These are phyloP conservation scores for Tetradesmus lagerheimii DNA, from an alignment of 139 green algal genomes.

Conservation along the genomic window DNA sequence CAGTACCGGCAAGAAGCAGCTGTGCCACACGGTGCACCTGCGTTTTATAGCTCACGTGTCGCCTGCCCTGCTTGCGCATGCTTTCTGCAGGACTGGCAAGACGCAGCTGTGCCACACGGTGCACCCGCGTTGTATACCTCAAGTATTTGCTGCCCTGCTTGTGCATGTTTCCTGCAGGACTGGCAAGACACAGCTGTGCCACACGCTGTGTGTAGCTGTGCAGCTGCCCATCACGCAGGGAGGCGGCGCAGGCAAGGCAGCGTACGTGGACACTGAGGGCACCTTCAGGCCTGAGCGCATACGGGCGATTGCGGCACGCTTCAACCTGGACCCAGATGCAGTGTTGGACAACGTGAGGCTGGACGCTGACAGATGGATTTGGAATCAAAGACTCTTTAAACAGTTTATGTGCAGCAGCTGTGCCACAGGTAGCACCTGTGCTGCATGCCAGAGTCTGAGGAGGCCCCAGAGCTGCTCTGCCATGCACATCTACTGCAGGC, in stretches of 20 bases:
- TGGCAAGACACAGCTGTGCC: constrained; percentile 91
- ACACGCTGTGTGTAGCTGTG: constrained; percentile 88
- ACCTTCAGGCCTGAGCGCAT: constrained; percentile 80
- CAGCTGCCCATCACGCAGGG: constrained; percentile 78
- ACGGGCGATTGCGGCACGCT: constrained; percentile 87
- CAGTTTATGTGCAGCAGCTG: too few relatives aligned
- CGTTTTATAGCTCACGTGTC: too few relatives aligned
- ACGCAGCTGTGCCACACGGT: constrained; percentile 91
- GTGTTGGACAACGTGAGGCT: constrained; percentile 85
- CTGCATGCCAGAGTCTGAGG: too few relatives aligned
- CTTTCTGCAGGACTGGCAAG: constrained; percentile 74
- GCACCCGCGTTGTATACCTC: too few relatives aligned
- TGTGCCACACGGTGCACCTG: constrained; percentile 90
- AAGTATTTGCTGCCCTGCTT: too few relatives aligned
- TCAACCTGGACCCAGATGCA: constrained; percentile 80
- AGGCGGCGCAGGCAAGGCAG: constrained; percentile 72
- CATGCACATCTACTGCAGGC: too few relatives aligned
- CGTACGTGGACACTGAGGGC: constrained; percentile 72
- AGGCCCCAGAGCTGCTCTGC: too few relatives aligned
- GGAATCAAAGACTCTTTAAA: too few relatives aligned
- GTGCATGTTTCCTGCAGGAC: constrained; percentile 54
- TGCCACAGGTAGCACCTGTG: too few relatives aligned
- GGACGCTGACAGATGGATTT: too few relatives aligned
- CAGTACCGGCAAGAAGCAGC: constrained; percentile 86
- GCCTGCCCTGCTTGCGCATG: too few relatives aligned